These are phyloP conservation scores for Globisporangium heterothallicum DNA, from an alignment of 352 stramenopile species.

Conservation along the genomic window DNA sequence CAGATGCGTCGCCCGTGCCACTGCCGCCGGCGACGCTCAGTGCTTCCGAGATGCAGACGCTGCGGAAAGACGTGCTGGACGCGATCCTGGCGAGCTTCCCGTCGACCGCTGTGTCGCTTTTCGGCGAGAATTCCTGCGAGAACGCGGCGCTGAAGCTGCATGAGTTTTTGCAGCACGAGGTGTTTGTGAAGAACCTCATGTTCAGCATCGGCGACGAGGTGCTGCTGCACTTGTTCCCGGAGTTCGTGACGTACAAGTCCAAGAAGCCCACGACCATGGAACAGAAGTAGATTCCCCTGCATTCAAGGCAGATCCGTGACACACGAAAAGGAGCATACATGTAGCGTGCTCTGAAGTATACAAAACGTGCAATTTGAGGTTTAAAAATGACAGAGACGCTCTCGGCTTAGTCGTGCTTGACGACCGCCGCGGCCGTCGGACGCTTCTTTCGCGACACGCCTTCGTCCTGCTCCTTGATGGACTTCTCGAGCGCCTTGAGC, in stretches of 20 bases:
- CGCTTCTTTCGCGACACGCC: conserved; percentile 39
- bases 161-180: conserved; percentile 83
- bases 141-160: conserved; percentile 80
- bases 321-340: too few species aligned
- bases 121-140: conserved; percentile 67
- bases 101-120: conserved; percentile 65
- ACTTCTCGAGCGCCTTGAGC: conserved; percentile 62
- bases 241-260: conserved; percentile 45
- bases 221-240: conserved; percentile 69
- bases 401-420: conserved; percentile 14
- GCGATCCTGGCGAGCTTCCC: conserved; percentile 69
- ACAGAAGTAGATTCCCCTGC: too few species aligned
- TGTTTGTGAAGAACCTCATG: conserved; percentile 84
- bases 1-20: conserved; percentile 10
- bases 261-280: conserved; percentile 23
- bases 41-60: conserved; percentile 37
- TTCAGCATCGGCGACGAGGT: conserved; percentile 78
- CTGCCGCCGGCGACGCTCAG: conserved; percentile 11
- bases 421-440: conserved; percentile 35
- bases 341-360: too few species aligned
- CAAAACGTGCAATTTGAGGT: too few species aligned
- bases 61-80: conserved; percentile 62
- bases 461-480: conserved; percentile 78
- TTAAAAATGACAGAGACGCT: not conserved
- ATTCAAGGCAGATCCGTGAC: too few species aligned